Evolutionary conservation across 2,329 filamentous ascomycete genomes (phyloP).

Genomic region (Aspergillus quadrilineatus): DNA sequence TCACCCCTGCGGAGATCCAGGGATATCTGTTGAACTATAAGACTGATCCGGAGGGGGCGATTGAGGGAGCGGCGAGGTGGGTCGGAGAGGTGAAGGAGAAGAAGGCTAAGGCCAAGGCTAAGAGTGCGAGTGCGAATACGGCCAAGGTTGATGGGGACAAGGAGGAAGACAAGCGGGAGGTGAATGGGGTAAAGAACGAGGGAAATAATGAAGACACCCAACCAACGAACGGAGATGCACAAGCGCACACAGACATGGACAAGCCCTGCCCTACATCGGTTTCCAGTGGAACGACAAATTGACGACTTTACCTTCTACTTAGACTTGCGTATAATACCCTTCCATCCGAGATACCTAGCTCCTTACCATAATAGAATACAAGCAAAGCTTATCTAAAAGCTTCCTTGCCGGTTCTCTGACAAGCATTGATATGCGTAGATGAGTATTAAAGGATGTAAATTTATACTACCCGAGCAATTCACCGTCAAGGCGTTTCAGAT

Average conservation of each 20-base stretch:
- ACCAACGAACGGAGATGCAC: not conserved
- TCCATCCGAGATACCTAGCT: too few species aligned
- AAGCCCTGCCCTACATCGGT: not conserved
- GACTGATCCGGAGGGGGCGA: conserved; percentile 31
- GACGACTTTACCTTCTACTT: not conserved
- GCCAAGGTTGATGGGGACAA: not conserved
- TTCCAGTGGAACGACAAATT: not conserved
- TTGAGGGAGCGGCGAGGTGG: conserved; percentile 33
- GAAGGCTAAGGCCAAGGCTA: conserved; percentile 13
- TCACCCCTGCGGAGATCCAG: conserved; percentile 44
- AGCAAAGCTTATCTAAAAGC: too few species aligned
- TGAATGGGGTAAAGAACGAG: not conserved
- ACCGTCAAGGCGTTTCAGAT: too few species aligned
- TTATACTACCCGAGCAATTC: too few species aligned
- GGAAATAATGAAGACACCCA: not conserved
- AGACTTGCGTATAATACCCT: not conserved
- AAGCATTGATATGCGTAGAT: too few species aligned
- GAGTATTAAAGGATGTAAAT: too few species aligned
- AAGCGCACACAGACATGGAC: not conserved
- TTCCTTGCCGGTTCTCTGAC: too few species aligned
- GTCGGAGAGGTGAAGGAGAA: conserved; percentile 27
- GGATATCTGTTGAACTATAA: conserved; percentile 42
- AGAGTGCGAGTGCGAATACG: conserved; percentile 12
- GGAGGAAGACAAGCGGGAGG: not conserved
- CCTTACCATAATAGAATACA: too few species aligned